Base-by-base conservation (phyloP, 495 filamentous ascomycete species). In the Neurospora sp. region DNA sequence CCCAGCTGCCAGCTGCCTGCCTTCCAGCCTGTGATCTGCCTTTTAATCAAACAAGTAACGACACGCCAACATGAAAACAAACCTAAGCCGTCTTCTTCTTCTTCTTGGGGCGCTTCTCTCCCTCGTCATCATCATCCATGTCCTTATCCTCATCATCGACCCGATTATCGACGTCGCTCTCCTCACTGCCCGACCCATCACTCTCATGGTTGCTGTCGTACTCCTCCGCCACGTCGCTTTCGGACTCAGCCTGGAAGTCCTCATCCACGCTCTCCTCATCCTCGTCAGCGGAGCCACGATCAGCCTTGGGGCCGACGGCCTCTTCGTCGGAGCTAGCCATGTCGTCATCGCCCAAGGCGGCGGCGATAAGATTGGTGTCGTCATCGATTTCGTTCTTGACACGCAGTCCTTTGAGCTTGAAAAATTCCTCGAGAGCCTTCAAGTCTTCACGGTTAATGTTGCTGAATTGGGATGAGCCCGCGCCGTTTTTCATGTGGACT, bases 371-470 rank as follows among this genome's bases (percentile, higher is more conserved):
- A 59, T 90, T 87, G 5, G 81, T 82, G 74, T 89, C 86, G 76
- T 89, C 88, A 73, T 89, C 86, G 69, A 88, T 97, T 83, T 98
- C 96, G 79, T 99, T 99, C 88, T 97, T 97, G 74, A 96, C 92
- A n/a, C 93, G 91, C 71, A 99, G 88, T 71, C 88, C 90, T 86
- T 98, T 98, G 71, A 91, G 86, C 80, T 94, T 93, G 88, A 99
- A 97, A 85, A 98, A 98, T 74, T 93, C 90, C 78, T 98, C 96
- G 4, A 99, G 89, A 7, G 94, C 92, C 81, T 94, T 91, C 84
- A 98, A 92, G 77, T 99, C 96, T 86, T 99, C 96, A 71, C 95
- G 93, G 79, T 98, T 99, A 82, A 99, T 98, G 83, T 99, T 99
- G 83, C 93, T 97, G 84, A 99, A 98, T 77, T 97, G 94, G 75